Conservation (phyloP, 257 asterid genomes). For the Coffea canephora region DNA sequence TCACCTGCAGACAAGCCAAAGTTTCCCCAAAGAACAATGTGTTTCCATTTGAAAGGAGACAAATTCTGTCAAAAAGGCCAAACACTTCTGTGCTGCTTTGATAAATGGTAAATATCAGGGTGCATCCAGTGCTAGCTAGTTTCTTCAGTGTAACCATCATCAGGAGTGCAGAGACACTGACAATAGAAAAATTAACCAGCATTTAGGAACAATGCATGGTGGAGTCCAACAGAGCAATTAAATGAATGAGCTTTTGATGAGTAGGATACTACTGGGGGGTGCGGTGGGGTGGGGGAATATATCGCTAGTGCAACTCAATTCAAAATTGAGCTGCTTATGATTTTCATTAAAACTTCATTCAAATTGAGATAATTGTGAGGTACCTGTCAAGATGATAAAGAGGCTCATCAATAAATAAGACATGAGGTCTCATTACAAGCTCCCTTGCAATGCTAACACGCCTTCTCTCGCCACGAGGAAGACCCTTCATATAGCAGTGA, state of each 20-base stretch:
- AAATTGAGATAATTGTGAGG: neutral
- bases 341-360: neutral
- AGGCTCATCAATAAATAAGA: constrained; percentile 92
- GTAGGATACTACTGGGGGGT: too few species aligned
- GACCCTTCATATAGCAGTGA: constrained; percentile 92
- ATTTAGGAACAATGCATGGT: constrained; percentile 9
- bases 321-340: neutral
- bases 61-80: constrained; percentile 96
- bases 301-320: constrained; percentile 4
- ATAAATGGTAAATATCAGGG: constrained; percentile 83
- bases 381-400: constrained; percentile 99
- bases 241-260: neutral
- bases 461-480: constrained; percentile 88
- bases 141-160: constrained; percentile 99
- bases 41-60: constrained; percentile 98
- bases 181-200: constrained; percentile 15
- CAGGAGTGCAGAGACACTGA: constrained; percentile 92
- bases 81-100: constrained; percentile 99
- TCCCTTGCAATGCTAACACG: constrained; percentile 96
- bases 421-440: constrained; percentile 92
- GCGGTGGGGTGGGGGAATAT: neutral
- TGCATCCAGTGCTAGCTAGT: constrained; percentile 98
- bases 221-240: neutral
- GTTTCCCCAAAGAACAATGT: constrained; percentile 99
- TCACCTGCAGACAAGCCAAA: constrained; percentile 96